A percentile compares a stretch with the other conserved stretches of the same genome.
Evolutionary conservation across 768 basidiomycete species (phyloP).

Genomic region (Suillus sp.): DNA sequence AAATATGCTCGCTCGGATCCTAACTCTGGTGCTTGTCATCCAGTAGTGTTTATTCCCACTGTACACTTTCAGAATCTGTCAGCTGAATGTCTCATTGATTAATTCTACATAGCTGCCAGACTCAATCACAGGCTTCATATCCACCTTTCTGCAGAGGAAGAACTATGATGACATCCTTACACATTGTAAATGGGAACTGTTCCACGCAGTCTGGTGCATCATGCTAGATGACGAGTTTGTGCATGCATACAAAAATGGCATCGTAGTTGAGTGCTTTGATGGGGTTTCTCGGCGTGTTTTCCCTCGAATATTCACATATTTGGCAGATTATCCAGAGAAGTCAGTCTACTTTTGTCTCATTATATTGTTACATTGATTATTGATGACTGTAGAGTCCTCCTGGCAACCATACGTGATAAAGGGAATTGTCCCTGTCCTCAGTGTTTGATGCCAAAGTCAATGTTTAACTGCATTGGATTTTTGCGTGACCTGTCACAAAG

Average conservation of each 20-base stretch:
- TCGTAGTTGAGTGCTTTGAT: neutral
- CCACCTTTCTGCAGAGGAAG: neutral
- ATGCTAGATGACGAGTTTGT: neutral
- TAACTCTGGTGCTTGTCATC: constrained; percentile 36
- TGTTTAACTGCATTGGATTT: neutral
- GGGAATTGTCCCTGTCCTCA: neutral
- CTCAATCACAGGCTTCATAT: neutral
- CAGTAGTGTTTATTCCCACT: constrained; percentile 45
- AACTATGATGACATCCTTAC: neutral
- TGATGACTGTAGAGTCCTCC: too few relatives aligned
- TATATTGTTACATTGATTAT: too few relatives aligned
- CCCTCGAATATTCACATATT: neutral
- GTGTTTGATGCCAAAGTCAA: neutral
- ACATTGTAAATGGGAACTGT: neutral
- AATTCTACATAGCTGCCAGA: too few relatives aligned
- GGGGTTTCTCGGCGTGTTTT: neutral
- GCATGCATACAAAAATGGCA: neutral
- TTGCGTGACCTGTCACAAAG: neutral
- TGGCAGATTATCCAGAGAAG: neutral
- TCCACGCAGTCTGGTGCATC: neutral
- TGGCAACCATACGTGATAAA: neutral
- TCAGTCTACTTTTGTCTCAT: too few relatives aligned
- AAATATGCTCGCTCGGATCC: constrained; percentile 41
- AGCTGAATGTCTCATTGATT: too few relatives aligned
- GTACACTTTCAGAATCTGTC: constrained; percentile 22